A percentile compares a stretch with the other conserved stretches of the same genome.
Conservation (phyloP, 257 asterid species). For the Solanum commersonii region DNA sequence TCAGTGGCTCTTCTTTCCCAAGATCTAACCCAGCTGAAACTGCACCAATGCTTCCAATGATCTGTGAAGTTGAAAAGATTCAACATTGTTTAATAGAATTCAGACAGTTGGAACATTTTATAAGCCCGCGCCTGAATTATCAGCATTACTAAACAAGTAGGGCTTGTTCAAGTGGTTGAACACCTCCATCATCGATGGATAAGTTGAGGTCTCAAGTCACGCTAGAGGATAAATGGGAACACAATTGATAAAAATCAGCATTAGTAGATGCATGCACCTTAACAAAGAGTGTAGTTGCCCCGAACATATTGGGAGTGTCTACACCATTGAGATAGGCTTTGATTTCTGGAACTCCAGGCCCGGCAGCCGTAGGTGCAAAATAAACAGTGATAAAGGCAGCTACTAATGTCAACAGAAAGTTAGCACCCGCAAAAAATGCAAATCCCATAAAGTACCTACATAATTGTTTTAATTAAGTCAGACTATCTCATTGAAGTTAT, state of each 20-base stretch:
- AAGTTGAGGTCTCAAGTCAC: not conserved
- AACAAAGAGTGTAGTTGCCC: constrained; percentile 69
- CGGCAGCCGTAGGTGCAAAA: constrained; percentile 93
- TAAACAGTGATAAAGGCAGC: constrained; percentile 66
- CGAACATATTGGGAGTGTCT: constrained; percentile 87
- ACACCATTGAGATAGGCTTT: constrained; percentile 91
- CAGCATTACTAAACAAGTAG: not conserved
- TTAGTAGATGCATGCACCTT: too few relatives aligned
- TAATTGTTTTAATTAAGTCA: not conserved
- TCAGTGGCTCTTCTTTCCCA: constrained; percentile 91
- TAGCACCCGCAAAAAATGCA: constrained; percentile 36
- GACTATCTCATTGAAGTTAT: not conserved
- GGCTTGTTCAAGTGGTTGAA: not conserved
- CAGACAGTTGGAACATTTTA: not conserved
- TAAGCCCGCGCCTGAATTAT: not conserved
- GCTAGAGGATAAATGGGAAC: not conserved
- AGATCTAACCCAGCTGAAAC: constrained; percentile 88
- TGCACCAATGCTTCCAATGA: constrained; percentile 88
- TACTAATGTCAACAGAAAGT: constrained; percentile 48
- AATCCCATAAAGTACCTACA: constrained; percentile 66
- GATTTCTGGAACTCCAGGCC: constrained; percentile 91
- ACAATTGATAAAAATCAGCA: not conserved
- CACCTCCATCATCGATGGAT: not conserved
- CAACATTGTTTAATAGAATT: not conserved
- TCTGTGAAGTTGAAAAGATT: constrained; percentile 29